Evolutionary conservation across 352 stramenopile species (phyloP), one percentile per base, ranked within the genome.

Genomic region (Phytopythium delawarense): DNA sequence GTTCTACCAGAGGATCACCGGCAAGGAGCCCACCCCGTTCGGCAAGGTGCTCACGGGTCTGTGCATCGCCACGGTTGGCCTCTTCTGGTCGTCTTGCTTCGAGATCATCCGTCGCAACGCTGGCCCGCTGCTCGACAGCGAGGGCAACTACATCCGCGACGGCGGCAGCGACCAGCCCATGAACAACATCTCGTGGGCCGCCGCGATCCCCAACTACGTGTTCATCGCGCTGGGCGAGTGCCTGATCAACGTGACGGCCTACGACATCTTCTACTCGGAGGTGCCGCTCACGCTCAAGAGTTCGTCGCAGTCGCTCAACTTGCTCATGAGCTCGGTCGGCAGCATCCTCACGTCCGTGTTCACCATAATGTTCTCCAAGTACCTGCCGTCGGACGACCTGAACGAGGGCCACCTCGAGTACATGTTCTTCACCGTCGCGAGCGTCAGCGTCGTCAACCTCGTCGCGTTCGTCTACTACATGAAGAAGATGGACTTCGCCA

Each of bases 341-440:
- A 81, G 63, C 53, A 77, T 76, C 59, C 71, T 84, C 59, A 84
- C 79, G 28, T 86, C 76, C 7, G 74, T 76, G 28, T 85, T 88
- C 64, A 86, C 78, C n/a, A 79, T 89, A 66, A 81, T 89, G 69
- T 89, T 87, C 70, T 62, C 66, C 39, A 69, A 64, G 54, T 82
- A 86, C 67, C 56, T 89, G 9, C 57, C 60, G 39, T 67, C 62
- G 11, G 67, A 89, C 69, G 55, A 88, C 69, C 59, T 89, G 55
- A 89, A 89, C 69, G 65, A 85, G 1, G 70, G 71, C 64, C 62
- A 88, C 67, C 62, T 89, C 34, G 80, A 89, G 75, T 87, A 88
- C 68, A 84, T 89, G 76, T 84, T 86, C 66, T 89, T 84, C 66
- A 39, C 35, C 35, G 35, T 39, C 35, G 35, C 35, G 35, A 71